Evolutionary conservation across 2,329 filamentous ascomycete genomes (phyloP), one percentile per base, ranked within the genome.

Genomic region (Paradendryphiella salina): DNA sequence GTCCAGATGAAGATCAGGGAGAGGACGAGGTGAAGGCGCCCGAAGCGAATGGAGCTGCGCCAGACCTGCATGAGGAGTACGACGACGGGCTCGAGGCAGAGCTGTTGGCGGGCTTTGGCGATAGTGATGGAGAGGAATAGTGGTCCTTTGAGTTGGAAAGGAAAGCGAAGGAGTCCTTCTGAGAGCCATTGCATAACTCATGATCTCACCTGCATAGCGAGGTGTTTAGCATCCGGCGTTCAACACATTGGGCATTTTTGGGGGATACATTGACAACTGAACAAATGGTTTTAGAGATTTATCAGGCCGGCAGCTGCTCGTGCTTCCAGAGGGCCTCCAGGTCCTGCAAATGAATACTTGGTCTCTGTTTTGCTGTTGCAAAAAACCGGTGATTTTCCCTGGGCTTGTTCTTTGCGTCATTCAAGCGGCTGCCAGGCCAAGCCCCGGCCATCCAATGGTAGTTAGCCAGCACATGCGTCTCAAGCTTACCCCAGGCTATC

Each of bases 31-130:
- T 76, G 23, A 77, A 77, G 42, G 63, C 69, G 11, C 61, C 61
- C 8, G 72, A 65, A 43, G 59, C 59, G 18, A 67, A 63, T 14
- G 69, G 58, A 18, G 60, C 60, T 57, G 60, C 54, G 50, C 52
- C 67, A 2, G 74, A 73, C 23, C 80, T 81, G 46, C 78, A 68
- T 18, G 60, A 61, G 9, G 68, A 85, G 60, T 71, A 86, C 41
- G 85, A 86, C 69, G 81, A 82, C n/a, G 70, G 53, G 8, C 56
- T 68, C 10, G 69, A 72, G 21, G 73, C 69, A 2, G 74, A 74
- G 74, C 67, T 61, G 80, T 79, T 64, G 76, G 73, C 73, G 13
- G 65, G 61, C 5, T 64, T 66, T 21, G 60, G 45, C n/a, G 59
- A 63, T 21, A 65, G 59, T 28, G 61, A 62, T 21, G 60, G 57